phyloP scores from a whole-genome alignment of 495 filamentous ascomycete genomes.

The Aspergillus homomorphus region DNA sequence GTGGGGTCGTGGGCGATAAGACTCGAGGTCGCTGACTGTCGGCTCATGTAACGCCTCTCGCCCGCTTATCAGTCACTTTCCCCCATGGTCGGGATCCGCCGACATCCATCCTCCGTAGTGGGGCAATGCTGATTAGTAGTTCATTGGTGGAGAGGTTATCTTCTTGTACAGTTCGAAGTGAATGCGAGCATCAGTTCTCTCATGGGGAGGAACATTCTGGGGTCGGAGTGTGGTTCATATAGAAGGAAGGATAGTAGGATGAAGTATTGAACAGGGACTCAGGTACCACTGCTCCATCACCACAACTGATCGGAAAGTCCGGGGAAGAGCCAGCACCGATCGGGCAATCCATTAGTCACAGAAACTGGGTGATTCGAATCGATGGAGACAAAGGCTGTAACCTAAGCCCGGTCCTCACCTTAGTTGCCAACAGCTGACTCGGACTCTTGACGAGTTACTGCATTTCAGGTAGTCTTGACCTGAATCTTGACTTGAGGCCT shows the following conservation, averaged over 20 bases:
- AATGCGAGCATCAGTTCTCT: background rate
- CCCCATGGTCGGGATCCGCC: conserved; percentile 5
- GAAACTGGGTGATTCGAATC: background rate
- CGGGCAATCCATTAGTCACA: conserved; percentile 2
- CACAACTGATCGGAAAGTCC: background rate
- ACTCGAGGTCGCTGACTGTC: background rate
- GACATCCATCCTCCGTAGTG: background rate
- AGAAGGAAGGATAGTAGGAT: background rate
- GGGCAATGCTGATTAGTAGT: background rate
- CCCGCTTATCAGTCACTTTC: background rate
- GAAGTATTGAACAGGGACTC: background rate
- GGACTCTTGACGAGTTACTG: background rate
- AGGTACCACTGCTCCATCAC: no score
- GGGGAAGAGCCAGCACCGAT: conserved; percentile 3
- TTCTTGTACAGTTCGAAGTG: background rate
- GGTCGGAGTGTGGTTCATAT: background rate
- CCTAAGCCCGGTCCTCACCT: background rate
- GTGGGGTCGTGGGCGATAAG: background rate
- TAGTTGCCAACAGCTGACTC: background rate
- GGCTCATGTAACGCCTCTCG: conserved; percentile 1
- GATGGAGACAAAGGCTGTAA: background rate
- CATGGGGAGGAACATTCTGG: background rate
- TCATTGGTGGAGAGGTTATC: background rate
- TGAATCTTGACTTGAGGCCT: no score
- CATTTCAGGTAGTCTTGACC: background rate